Conservation (phyloP, 2,329 filamentous ascomycete species). For the Colletotrichum melonis region DNA sequence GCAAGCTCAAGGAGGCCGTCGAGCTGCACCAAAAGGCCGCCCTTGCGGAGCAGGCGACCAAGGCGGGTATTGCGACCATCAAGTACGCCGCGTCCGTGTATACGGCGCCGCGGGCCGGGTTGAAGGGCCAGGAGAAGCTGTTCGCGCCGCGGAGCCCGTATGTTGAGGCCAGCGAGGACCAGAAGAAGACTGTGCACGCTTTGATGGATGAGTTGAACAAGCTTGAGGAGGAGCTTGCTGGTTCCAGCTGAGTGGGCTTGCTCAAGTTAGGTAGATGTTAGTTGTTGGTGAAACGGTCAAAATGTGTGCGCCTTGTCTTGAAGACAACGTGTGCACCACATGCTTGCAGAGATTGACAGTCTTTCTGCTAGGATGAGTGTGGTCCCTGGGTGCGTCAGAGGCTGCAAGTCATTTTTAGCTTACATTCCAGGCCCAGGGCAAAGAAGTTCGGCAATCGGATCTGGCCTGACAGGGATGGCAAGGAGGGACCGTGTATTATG, state of each 20-base stretch:
- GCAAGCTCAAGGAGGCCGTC: slow-evolving; percentile 68
- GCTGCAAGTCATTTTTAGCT: background rate
- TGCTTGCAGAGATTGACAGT: background rate
- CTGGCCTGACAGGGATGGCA: background rate
- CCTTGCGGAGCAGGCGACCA: slow-evolving; percentile 73
- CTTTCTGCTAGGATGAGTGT: background rate
- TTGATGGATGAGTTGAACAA: slow-evolving; percentile 56
- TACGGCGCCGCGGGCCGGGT: slow-evolving; percentile 68
- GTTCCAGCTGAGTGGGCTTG: slow-evolving; percentile 4
- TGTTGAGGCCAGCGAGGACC: slow-evolving; percentile 56
- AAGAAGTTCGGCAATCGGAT: background rate
- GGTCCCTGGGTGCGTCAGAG: background rate
- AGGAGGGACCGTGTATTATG: background rate
- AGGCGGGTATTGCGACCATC: slow-evolving; percentile 74
- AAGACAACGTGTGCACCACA: background rate
- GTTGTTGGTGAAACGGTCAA: background rate
- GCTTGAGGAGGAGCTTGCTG: slow-evolving; percentile 48
- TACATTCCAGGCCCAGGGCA: background rate
- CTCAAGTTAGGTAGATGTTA: too few relatives aligned
- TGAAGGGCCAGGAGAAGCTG: slow-evolving; percentile 68
- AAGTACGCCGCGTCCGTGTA: slow-evolving; percentile 75
- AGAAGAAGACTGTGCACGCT: slow-evolving; percentile 53
- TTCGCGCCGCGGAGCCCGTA: slow-evolving; percentile 73
- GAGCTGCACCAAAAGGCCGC: slow-evolving; percentile 71
- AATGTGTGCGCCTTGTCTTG: background rate